A percentile compares a stretch with the other conserved stretches of the same genome.
Conservation (phyloP, 257 asterid species). For the Euphrasia confusa region DNA sequence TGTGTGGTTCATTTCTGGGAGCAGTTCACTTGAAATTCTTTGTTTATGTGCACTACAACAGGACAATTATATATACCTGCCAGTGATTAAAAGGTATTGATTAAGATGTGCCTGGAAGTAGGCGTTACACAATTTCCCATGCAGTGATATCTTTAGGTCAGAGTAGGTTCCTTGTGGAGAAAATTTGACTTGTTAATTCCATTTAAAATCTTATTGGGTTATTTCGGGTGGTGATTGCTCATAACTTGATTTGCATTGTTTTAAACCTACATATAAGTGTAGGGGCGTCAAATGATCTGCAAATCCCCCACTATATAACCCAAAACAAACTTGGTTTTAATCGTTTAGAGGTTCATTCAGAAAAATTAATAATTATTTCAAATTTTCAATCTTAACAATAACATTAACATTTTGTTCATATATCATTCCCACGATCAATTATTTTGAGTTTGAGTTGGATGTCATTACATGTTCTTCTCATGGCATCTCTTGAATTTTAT, state of each 20-base stretch:
- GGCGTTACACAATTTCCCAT: neutral
- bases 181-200: neutral
- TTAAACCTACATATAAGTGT: neutral
- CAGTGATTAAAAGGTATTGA: neutral
- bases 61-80: neutral
- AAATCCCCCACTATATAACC: neutral
- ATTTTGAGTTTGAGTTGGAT: conserved; percentile 6
- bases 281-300: neutral
- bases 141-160: neutral
- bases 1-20: neutral
- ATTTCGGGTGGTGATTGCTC: conserved; percentile 1
- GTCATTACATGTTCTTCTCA: conserved; percentile 18
- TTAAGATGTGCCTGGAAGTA: neutral
- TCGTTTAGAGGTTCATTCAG: neutral
- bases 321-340: neutral
- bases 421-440: conserved; percentile 12
- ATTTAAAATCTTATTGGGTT: neutral
- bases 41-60: neutral
- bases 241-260: neutral
- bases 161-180: conserved; percentile 3
- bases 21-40: neutral
- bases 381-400: conserved; percentile 19
- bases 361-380: conserved; percentile 16
- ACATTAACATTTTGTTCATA: conserved; percentile 11
- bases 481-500: conserved; percentile 19